Evolutionary conservation across 495 filamentous ascomycete genomes (phyloP), one percentile per base, ranked within the genome.

Genomic region (Penicillium flavigenum): DNA sequence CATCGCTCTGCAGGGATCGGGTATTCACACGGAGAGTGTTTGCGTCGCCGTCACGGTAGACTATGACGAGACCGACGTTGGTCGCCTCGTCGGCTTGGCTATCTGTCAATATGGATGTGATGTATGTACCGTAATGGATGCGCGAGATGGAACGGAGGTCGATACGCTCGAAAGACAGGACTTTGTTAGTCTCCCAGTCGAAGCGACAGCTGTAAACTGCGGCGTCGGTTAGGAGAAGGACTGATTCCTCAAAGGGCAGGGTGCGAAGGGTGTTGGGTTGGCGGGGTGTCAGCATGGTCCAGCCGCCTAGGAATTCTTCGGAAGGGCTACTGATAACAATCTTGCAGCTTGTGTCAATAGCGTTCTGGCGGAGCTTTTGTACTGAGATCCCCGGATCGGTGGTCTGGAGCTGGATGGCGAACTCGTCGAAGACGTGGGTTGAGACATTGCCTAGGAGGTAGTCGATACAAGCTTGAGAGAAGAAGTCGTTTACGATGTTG

Each of bases 401-500:
- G 48, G 83, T 88, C 80, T 90, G 92, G 79, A 98, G 86, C 61
- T 88, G 87, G 3, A 86, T 82, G 67, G 96, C 90, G 62, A 97
- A 98, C 51, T 98, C 94, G 47, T 88, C 86, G 61, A 97, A 97
- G 6, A 96, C 88, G 16, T 83, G 77, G 2, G 82, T 82, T 0
- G 88, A 88, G 17, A 94, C 91, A 58, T 92, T 92, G 24, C 94
- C 94, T 0, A 97, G 81, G n/a, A 96, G 79, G 63, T 90, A 97
- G 71, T 98, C 94, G 61, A 97, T 96, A 43, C 88, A 88, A 1
- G 91, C 88, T 69, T 98, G 94, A 10, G 91, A 89, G 70, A 97
- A 97, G 69, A 92, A 96, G 71, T 98, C 94, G 63, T 92, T 92
- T 61, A 98, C 89, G 63, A 96, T 91, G 62, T 96, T 96, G 69